Evolutionary conservation across 2,329 filamentous ascomycete species (phyloP).

Genomic region (Paramyrothecium roridum): DNA sequence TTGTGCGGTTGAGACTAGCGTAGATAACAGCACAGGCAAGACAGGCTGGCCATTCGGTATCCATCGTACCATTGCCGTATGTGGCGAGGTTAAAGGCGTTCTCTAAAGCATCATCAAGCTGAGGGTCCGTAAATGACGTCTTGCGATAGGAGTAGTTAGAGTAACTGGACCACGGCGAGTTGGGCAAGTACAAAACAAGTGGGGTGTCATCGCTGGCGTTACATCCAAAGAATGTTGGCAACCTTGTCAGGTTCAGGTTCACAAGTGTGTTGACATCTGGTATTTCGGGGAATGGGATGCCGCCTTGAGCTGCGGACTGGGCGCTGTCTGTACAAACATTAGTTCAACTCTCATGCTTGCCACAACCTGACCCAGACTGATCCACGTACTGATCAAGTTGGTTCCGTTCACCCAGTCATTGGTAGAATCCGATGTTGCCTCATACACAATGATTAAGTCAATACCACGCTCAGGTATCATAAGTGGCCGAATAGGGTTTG

Average conservation of each 20-base stretch:
- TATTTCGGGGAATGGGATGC: constrained; percentile 22
- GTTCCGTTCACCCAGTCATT: constrained; percentile 23
- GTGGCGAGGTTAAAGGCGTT: constrained; percentile 82
- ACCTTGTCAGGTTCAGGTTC: constrained; percentile 16
- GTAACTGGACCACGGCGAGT: constrained; percentile 23
- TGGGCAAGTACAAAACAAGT: constrained; percentile 23
- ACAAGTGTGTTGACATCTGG: constrained; percentile 21
- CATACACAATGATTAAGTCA: constrained; percentile 27
- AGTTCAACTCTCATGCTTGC: not conserved
- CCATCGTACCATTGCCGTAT: constrained; percentile 70
- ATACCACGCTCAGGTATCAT: constrained; percentile 22
- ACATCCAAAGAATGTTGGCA: constrained; percentile 25
- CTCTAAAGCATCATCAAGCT: constrained; percentile 17
- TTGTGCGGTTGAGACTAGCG: constrained; percentile 52
- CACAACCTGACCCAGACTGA: not conserved
- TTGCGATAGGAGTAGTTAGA: constrained; percentile 19
- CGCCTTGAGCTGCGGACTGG: constrained; percentile 15
- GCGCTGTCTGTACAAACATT: constrained; percentile 9
- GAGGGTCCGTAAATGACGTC: constrained; percentile 16
- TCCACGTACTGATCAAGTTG: constrained; percentile 16
- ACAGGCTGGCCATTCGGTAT: constrained; percentile 70
- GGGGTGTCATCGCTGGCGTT: constrained; percentile 13
- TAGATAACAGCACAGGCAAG: constrained; percentile 77
- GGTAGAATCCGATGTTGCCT: constrained; percentile 19
- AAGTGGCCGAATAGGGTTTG: constrained; percentile 20